A percentile compares a stretch with the other conserved stretches of the same genome.
Conservation (phyloP, 352 stramenopile species). For the Blastocystis sp. region DNA sequence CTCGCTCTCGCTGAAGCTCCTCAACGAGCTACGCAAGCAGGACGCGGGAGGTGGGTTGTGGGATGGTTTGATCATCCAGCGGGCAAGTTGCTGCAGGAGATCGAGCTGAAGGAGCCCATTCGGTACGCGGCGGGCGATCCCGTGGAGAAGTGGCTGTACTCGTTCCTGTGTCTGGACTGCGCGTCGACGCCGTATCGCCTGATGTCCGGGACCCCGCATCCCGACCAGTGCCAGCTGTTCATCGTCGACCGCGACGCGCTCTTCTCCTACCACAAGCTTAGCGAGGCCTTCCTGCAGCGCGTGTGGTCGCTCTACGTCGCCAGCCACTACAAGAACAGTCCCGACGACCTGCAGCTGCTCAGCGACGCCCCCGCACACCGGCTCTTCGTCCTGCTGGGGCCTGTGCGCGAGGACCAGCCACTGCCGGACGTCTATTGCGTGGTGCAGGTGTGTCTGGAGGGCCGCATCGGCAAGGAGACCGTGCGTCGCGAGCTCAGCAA, state of each 20-base stretch:
- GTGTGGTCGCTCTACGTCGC: constrained; percentile 89
- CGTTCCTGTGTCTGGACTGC: constrained; percentile 86
- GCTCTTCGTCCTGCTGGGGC: constrained; percentile 91
- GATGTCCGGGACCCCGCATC: constrained; percentile 80
- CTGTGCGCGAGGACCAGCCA: constrained; percentile 74
- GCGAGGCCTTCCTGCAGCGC: constrained; percentile 79
- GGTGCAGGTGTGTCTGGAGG: constrained; percentile 89
- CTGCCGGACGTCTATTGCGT: constrained; percentile 95
- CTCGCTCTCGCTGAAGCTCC: constrained; percentile 92
- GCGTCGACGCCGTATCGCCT: constrained; percentile 73
- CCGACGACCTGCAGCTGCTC: constrained; percentile 96
- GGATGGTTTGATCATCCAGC: not conserved
- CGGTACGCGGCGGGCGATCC: constrained; percentile 85
- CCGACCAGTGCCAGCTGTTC: constrained; percentile 90
- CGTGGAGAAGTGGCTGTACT: constrained; percentile 91
- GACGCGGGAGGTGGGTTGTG: constrained; percentile 60
- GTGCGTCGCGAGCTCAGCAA: constrained; percentile 83
- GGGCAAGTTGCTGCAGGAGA: constrained; percentile 74
- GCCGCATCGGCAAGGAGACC: constrained; percentile 85
- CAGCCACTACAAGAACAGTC: constrained; percentile 98
- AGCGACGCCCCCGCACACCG: constrained; percentile 91
- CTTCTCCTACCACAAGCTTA: constrained; percentile 97
- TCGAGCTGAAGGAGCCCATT: constrained; percentile 90
- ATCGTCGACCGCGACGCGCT: constrained; percentile 94
- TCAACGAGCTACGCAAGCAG: constrained; percentile 88